Evolutionary conservation across 2,329 filamentous ascomycete species (phyloP).

Genomic region (Sordariomycetes sp.): DNA sequence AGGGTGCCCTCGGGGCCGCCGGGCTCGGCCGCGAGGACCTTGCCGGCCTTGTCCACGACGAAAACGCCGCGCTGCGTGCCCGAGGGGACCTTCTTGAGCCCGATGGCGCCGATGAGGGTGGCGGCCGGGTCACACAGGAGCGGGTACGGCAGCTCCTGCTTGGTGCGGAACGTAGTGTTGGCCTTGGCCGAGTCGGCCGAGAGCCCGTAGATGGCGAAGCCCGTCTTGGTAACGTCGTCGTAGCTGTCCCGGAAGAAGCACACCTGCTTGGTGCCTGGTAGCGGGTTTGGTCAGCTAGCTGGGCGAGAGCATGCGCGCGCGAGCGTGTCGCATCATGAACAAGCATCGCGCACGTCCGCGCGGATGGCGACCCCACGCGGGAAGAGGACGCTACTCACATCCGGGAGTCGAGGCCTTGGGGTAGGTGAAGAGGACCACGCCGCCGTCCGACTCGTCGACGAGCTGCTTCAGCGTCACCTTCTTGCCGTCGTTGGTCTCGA

Average conservation of each 20-base stretch:
- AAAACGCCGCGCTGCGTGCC: slow-evolving; percentile 83
- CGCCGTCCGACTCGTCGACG: slow-evolving; percentile 70
- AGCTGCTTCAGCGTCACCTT: slow-evolving; percentile 73
- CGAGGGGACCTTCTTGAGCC: slow-evolving; percentile 75
- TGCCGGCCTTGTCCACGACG: slow-evolving; percentile 71
- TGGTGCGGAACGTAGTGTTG: slow-evolving; percentile 86
- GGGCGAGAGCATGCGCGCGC: not conserved
- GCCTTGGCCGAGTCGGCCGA: slow-evolving; percentile 80
- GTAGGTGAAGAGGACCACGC: slow-evolving; percentile 90
- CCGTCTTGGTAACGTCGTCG: slow-evolving; percentile 61
- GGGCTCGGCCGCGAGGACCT: slow-evolving; percentile 63
- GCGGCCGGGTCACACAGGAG: slow-evolving; percentile 73
- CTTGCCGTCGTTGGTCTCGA: slow-evolving; percentile 76
- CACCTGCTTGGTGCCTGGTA: slow-evolving; percentile 76
- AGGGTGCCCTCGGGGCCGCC: slow-evolving; percentile 73
- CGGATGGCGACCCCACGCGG: not conserved
- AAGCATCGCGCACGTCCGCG: not conserved
- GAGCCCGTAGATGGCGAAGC: slow-evolving; percentile 81
- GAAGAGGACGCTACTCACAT: slow-evolving; percentile 51
- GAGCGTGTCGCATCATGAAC: not conserved
- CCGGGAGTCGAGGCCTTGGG: slow-evolving; percentile 90
- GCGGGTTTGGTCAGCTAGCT: not conserved
- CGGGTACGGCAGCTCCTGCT: slow-evolving; percentile 80
- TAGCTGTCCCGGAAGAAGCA: slow-evolving; percentile 89
- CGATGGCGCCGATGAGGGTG: slow-evolving; percentile 72